Percentiles rank a stretch among this genome's conserved stretches.
phyloP scores from a whole-genome alignment of 1,284 basidiomycete species.

The Sporisorium exsertum region DNA sequence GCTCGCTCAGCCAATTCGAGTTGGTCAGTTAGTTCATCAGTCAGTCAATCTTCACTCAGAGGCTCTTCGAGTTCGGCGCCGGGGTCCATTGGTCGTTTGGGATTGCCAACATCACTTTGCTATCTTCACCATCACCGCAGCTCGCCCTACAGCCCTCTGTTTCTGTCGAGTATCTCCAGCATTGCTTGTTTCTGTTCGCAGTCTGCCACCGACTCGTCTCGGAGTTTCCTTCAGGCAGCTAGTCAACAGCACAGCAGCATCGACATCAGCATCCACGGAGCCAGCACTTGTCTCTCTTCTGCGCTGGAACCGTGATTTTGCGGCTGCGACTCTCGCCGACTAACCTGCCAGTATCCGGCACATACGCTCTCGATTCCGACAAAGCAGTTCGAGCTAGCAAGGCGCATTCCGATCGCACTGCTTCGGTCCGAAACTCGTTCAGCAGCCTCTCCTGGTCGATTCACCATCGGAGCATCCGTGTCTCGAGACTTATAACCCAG shows the following conservation, averaged over 20 bases:
- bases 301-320: slow-evolving; percentile 2
- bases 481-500: neutral
- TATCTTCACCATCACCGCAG: neutral
- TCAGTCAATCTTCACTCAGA: slow-evolving; percentile 10
- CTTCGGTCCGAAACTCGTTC: neutral
- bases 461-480: slow-evolving; percentile 16
- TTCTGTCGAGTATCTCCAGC: neutral
- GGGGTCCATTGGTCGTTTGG: slow-evolving; percentile 4
- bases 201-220: neutral
- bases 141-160: slow-evolving; percentile 4
- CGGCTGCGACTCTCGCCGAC: slow-evolving; percentile 15
- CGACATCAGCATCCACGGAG: neutral
- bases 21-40: slow-evolving; percentile 20
- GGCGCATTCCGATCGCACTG: neutral
- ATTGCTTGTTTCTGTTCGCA: neutral
- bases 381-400: neutral
- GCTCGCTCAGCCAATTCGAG: slow-evolving; percentile 9
- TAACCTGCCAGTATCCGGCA: slow-evolving; percentile 5
- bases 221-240: neutral
- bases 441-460: slow-evolving; percentile 1
- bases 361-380: slow-evolving; percentile 4
- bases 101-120: slow-evolving; percentile 1
- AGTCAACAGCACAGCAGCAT: neutral
- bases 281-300: neutral
- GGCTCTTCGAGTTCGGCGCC: neutral